Evolutionary conservation across 352 stramenopile species (phyloP), one percentile per base, ranked within the genome.

Genomic region (Peronosclerospora sorghi): DNA sequence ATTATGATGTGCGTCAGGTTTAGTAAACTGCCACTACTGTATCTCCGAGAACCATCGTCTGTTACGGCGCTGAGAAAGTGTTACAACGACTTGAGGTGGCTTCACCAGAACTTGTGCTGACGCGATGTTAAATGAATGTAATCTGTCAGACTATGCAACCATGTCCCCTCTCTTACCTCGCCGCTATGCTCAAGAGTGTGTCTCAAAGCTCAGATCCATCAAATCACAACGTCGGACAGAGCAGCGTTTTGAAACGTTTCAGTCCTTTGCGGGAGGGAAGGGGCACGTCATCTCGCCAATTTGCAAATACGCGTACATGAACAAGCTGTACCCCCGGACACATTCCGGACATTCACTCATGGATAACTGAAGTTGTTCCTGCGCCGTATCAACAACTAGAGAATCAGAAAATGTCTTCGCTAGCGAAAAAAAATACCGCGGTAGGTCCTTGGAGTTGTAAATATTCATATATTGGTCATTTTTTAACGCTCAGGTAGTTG

Each of bases 221-320:
- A 64, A 59, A 64, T 64, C 47, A 18, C 46, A 41, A 58, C 56
- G 41, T 56, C 45, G 51, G 51, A 65, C 55, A 44, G 56, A 58
- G 7, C 18, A 26, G 21, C 21, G 30, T 19, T 35, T 30, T 18
- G 45, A 41, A 48, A 51, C 35, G 41, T 36, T 45, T 35, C 27
- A 38, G 24, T 10, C n/a, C 34, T 8, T 7, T 15, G 24, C 30
- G 28, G 20, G 42, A 61, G 57, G 55, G 51, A 51, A 60, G 56
- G 39, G 51, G 53, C 37, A 19, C 37, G 21, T n/a, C 18, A 18
- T 48, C 32, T 50, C 44, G 32, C 41, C 35, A 54, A 35, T 52
- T 21, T 19, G 24, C 14, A 29, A 8, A 17, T 18, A 9, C 5
- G 4, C 5, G 30, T 15, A 17, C 30, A 35, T 32, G 20, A 14